Evolutionary conservation across 441 rosid genomes (phyloP).

Genomic region (Erodium moschatum): DNA sequence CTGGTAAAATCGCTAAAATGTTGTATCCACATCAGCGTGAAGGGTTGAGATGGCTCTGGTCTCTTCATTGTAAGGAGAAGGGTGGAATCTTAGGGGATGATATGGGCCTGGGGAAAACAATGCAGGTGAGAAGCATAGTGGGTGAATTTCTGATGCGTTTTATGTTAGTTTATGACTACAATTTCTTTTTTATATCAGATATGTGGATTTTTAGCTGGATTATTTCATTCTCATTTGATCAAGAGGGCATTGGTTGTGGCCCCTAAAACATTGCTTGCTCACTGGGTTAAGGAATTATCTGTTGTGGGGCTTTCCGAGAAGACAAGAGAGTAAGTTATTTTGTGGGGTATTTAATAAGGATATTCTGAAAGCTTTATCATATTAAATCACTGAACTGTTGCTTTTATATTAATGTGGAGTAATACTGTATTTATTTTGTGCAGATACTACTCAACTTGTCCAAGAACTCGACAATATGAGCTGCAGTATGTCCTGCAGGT

Average conservation of each 20-base stretch:
- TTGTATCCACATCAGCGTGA: slow-evolving; percentile 80
- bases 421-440: slow-evolving; percentile 13
- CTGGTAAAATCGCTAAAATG: slow-evolving; percentile 50
- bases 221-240: slow-evolving; percentile 67
- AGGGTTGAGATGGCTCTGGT: slow-evolving; percentile 92
- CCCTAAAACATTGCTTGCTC: slow-evolving; percentile 84
- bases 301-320: slow-evolving; percentile 67
- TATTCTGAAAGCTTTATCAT: background rate
- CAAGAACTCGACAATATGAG: slow-evolving; percentile 76
- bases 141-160: background rate
- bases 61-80: slow-evolving; percentile 71
- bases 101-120: slow-evolving; percentile 97
- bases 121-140: slow-evolving; percentile 58
- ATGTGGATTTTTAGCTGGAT: slow-evolving; percentile 84
- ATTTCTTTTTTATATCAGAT: slow-evolving; percentile 41
- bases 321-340: slow-evolving; percentile 65
- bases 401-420: slow-evolving; percentile 8
- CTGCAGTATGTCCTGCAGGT: slow-evolving; percentile 83
- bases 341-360: background rate
- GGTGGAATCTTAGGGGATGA: slow-evolving; percentile 98
- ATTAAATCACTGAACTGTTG: background rate
- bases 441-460: slow-evolving; percentile 67
- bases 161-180: slow-evolving; percentile 16
- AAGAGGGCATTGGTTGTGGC: slow-evolving; percentile 78
- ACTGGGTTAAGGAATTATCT: slow-evolving; percentile 89